Conservation (phyloP, 202 grass and related monocot species). For the Panicum virgatum region DNA sequence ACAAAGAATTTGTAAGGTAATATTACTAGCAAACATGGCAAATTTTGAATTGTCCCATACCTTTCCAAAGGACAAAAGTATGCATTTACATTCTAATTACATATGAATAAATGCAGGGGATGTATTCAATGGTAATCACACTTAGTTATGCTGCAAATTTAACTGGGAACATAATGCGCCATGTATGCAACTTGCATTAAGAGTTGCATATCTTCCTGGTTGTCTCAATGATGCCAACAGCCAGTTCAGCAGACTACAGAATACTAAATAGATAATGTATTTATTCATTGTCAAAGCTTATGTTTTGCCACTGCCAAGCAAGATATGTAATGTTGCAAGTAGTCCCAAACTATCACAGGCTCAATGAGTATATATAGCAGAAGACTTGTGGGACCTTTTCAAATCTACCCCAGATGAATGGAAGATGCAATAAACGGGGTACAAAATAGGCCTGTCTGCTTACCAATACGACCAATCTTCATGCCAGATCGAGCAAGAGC, state of each 20-base stretch:
- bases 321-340: too few relatives aligned
- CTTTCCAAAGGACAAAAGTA: background rate
- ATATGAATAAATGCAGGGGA: background rate
- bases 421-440: background rate
- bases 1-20: background rate
- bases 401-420: background rate
- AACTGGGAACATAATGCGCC: too few relatives aligned
- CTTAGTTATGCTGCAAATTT: too few relatives aligned
- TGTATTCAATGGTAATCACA: background rate
- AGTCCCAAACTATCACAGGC: background rate
- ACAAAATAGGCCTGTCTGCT: background rate
- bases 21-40: background rate
- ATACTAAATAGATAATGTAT: too few relatives aligned
- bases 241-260: too few relatives aligned
- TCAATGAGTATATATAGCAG: background rate
- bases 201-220: too few relatives aligned
- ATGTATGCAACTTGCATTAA: too few relatives aligned
- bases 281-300: too few relatives aligned
- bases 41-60: background rate
- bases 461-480: slow-evolving; percentile 89
- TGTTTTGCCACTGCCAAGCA: too few relatives aligned
- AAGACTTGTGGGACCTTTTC: background rate
- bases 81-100: background rate
- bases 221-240: too few relatives aligned
- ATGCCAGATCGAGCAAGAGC: slow-evolving; percentile 83